Evolutionary conservation across 2,329 filamentous ascomycete species (phyloP), one percentile per base, ranked within the genome.

Genomic region (Colletotrichum aenigma): DNA sequence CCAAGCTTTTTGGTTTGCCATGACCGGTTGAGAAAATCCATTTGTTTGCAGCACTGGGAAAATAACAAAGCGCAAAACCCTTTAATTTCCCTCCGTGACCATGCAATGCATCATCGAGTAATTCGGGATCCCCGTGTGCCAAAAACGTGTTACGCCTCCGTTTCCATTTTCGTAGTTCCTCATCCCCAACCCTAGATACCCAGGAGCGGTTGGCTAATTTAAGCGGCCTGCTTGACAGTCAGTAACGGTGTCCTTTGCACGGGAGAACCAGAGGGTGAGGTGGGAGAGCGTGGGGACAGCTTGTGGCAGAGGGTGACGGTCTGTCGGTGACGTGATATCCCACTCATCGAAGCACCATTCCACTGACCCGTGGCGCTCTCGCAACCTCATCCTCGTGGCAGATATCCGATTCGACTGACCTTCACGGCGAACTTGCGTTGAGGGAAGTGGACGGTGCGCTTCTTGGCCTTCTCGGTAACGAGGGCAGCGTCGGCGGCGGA

Each of bases 371-470:
- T 34, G 7, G 2, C 15, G n/a, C 61, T 55, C 72, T 43, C 28
- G 12, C 15, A 26, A 1, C 18, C 30, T 18, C 7, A 38, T 30
- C 24, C 38, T 18, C 15, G 24, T 7, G 61, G 30, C 18, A 1
- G 10, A 12, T 9, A 60, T 48, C 64, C 58, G 9, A 38, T 43
- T 71, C 65, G 28, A 76, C 82, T 80, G 91, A 96, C 97, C 96
- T 98, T 99, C 89, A 99, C 95, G 88, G 97, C 97, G 89, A 94
- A 99, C 91, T 98, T 98, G 90, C 97, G 94, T 92, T 97, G 95
- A 82, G 97, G 97, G 93, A 99, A 99, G 91, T 99, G 96, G 82
- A 91, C 93, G 87, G 91, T 88, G 91, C 94, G 95, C 95, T 99
- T 99, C 93, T 96, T 96, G 88, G 96, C 94, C 94, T 98, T 98